These are phyloP conservation scores for Peniophora sp. DNA, from an alignment of 1,284 basidiomycete genomes.

Conservation along the genomic window DNA sequence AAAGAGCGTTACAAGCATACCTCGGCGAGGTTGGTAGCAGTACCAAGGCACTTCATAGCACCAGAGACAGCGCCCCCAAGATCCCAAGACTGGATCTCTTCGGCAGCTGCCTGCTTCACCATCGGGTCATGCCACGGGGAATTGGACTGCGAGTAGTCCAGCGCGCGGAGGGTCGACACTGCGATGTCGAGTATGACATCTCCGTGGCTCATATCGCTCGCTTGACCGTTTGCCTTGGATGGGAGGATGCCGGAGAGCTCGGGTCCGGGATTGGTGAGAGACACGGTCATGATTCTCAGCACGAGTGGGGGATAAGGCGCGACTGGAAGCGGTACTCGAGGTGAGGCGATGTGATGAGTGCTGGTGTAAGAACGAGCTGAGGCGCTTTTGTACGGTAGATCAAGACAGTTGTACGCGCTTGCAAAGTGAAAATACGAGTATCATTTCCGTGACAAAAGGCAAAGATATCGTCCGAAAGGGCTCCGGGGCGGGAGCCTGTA, in stretches of 20 bases:
- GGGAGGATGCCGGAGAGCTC: background rate
- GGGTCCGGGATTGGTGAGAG: no score
- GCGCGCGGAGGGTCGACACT: background rate
- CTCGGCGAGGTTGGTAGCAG: background rate
- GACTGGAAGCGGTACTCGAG: no score
- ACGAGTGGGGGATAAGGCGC: no score
- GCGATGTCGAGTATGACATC: background rate
- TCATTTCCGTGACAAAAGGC: no score
- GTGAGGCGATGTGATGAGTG: no score
- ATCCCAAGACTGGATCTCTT: background rate
- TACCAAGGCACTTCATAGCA: background rate
- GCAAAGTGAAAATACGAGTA: no score
- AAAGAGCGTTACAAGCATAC: background rate
- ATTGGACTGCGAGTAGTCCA: background rate
- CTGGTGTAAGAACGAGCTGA: no score
- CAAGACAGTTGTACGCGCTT: no score
- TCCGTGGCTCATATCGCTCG: background rate
- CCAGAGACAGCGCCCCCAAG: background rate
- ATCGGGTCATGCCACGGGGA: background rate
- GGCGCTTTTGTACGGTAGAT: no score
- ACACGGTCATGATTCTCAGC: no score
- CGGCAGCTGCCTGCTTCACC: background rate
- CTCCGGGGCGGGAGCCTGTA: no score
- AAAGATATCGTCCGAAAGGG: no score
- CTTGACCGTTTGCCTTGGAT: background rate